phyloP scores from a whole-genome alignment of 73 alveolate genomes.

The Tetrahymena borealis region DNA sequence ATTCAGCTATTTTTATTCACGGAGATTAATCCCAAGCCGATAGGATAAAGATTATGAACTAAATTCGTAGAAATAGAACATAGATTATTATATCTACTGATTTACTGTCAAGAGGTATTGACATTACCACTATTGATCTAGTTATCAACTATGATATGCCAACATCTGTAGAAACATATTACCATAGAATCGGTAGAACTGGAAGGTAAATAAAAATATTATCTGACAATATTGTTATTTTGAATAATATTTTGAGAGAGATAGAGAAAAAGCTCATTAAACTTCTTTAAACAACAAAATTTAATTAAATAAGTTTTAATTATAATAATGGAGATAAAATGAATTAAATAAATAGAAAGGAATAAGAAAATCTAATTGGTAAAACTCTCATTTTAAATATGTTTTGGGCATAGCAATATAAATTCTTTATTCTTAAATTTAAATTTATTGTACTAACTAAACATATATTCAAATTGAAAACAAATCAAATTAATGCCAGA shows the following conservation, averaged over 20 bases:
- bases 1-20: background rate
- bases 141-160: constrained; percentile 32
- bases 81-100: background rate
- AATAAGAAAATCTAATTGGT: too few species aligned
- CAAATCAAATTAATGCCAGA: too few species aligned
- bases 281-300: too few species aligned
- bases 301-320: too few species aligned
- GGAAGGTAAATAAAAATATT: background rate
- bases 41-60: background rate
- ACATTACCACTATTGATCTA: constrained; percentile 24
- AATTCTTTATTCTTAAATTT: too few species aligned
- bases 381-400: too few species aligned
- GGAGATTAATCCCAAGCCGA: background rate
- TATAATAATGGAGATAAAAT: too few species aligned
- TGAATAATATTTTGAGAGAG: background rate
- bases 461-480: too few species aligned
- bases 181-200: constrained; percentile 38
- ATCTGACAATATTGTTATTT: background rate
- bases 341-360: too few species aligned
- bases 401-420: too few species aligned
- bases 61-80: background rate
- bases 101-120: constrained; percentile 31
- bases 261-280: background rate
- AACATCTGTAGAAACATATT: constrained; percentile 13
- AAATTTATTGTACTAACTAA: too few species aligned